Evolutionary conservation across 805 yeast species (phyloP).

Genomic region (Jamesozyma hellenica): DNA sequence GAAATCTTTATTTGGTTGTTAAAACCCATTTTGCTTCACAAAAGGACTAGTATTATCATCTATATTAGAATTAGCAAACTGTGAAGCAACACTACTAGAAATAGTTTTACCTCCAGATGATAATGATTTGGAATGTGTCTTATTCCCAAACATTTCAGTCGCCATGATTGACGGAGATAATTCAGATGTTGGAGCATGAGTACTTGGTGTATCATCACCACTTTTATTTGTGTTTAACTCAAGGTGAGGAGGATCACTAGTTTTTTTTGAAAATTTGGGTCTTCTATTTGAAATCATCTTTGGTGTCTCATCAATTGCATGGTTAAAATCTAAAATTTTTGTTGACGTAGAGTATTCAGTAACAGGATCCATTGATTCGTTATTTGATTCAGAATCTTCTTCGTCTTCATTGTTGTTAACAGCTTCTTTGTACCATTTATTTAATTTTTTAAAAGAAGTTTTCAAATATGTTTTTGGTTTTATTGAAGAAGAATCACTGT

Average conservation of each 20-base stretch:
- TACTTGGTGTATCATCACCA: neutral
- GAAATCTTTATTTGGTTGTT: no score
- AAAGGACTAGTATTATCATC: neutral
- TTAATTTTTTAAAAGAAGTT: slow-evolving; percentile 46
- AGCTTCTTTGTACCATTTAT: slow-evolving; percentile 51
- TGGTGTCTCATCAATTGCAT: slow-evolving; percentile 8
- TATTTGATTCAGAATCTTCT: no score
- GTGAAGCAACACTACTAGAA: neutral
- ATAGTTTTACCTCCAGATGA: slow-evolving; percentile 3
- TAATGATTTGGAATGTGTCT: slow-evolving; percentile 5
- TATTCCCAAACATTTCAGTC: slow-evolving; percentile 26
- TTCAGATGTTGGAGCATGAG: neutral
- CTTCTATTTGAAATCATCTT: slow-evolving; percentile 28
- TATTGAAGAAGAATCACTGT: slow-evolving; percentile 7
- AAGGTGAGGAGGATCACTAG: neutral
- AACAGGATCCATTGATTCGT: no score
- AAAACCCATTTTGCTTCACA: neutral
- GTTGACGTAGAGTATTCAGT: neutral
- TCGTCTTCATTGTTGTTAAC: slow-evolving; percentile 7
- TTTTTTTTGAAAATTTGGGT: neutral
- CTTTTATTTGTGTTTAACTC: neutral
- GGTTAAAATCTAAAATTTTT: neutral
- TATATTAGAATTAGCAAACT: slow-evolving; percentile 1
- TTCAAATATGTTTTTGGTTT: slow-evolving; percentile 33
- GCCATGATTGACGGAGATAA: slow-evolving; percentile 8